Evolutionary conservation across 495 filamentous ascomycete species (phyloP).

Genomic region (Penicillium verhagenii): DNA sequence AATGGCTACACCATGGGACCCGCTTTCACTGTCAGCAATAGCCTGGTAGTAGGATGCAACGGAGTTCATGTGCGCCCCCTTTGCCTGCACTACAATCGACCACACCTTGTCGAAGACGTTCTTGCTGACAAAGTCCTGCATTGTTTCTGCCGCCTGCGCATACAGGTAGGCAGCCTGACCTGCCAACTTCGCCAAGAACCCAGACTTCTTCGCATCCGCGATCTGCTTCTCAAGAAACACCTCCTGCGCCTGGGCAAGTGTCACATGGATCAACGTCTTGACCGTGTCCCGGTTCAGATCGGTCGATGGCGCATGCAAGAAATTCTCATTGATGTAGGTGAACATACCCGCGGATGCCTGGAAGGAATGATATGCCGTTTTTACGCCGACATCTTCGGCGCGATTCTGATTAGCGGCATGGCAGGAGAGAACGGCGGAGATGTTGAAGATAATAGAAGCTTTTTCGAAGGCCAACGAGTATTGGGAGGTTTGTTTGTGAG

Average conservation of each 20-base stretch:
- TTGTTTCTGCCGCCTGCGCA: constrained; percentile 79
- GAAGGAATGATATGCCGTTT: constrained; percentile 97
- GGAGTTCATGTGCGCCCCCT: constrained; percentile 80
- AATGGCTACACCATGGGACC: constrained; percentile 84
- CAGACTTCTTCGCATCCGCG: constrained; percentile 87
- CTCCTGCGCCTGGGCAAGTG: constrained; percentile 93
- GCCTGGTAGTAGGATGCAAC: constrained; percentile 94
- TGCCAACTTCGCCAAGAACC: constrained; percentile 86
- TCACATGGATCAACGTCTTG: constrained; percentile 88
- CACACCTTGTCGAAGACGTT: constrained; percentile 96
- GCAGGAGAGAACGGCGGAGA: constrained; percentile 93
- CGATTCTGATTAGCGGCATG: constrained; percentile 93
- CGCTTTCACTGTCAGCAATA: constrained; percentile 82
- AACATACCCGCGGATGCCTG: constrained; percentile 99
- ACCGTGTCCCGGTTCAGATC: constrained; percentile 94
- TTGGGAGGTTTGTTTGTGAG: constrained; percentile 91
- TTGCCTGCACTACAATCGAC: constrained; percentile 81
- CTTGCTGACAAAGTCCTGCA: constrained; percentile 88
- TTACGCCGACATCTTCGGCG: constrained; percentile 86
- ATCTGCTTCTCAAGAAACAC: constrained; percentile 97
- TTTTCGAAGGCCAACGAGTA: constrained; percentile 98
- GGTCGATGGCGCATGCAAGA: constrained; percentile 91
- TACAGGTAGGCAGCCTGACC: constrained; percentile 89
- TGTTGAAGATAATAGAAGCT: constrained; percentile 99
- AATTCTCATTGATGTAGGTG: constrained; percentile 99